Conservation (phyloP, 2,329 filamentous ascomycete species). For the Paraphoma chrysanthemicola region DNA sequence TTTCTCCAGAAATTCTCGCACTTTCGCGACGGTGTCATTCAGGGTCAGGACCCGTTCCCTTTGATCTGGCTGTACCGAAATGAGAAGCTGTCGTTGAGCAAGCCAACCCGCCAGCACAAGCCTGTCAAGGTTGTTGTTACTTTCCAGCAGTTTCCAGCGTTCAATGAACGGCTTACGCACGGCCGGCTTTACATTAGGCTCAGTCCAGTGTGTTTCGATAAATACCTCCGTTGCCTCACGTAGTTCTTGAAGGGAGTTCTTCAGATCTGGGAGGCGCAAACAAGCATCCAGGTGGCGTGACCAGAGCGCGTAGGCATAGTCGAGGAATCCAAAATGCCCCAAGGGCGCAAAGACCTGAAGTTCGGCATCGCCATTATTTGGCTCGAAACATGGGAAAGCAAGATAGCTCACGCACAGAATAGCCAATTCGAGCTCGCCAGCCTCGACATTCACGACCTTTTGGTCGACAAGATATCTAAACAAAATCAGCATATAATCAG, state of each 20-base stretch:
- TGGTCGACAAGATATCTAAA: slow-evolving; percentile 6
- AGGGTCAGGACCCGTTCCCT: not conserved
- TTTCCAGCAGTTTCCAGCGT: slow-evolving; percentile 3
- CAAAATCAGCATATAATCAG: not conserved
- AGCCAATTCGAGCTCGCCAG: not conserved
- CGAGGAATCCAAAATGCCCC: slow-evolving; percentile 7
- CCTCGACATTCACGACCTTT: not conserved
- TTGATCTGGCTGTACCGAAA: not conserved
- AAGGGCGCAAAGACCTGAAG: not conserved
- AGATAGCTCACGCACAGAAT: slow-evolving; percentile 4
- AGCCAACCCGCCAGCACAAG: slow-evolving; percentile 3
- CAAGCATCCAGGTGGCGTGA: slow-evolving; percentile 5
- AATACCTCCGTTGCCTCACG: slow-evolving; percentile 4
- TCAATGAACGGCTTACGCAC: slow-evolving; percentile 1
- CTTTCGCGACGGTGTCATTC: not conserved
- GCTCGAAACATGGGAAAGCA: slow-evolving; percentile 2
- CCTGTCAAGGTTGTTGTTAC: slow-evolving; percentile 4
- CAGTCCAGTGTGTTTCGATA: slow-evolving; percentile 5
- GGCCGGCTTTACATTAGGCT: not conserved
- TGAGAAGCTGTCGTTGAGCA: slow-evolving; percentile 2
- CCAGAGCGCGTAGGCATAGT: slow-evolving; percentile 10
- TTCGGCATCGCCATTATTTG: not conserved
- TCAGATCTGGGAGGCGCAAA: not conserved
- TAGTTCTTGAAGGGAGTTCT: not conserved
- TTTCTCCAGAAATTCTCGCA: not conserved